phyloP scores from a whole-genome alignment of 2,329 filamentous ascomycete genomes.

The Aspergillus cejpii region DNA sequence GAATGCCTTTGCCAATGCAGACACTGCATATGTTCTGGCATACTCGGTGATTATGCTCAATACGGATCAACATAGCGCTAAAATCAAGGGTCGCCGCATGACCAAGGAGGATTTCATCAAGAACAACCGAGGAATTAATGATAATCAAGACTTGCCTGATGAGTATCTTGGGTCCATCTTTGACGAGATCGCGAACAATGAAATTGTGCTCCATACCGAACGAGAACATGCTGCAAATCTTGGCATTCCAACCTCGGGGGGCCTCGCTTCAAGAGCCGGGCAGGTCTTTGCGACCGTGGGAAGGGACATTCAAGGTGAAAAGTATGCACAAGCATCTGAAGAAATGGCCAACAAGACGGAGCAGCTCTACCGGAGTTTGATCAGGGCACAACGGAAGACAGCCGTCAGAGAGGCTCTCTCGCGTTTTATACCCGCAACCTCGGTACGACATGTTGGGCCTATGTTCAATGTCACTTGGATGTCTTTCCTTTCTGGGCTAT shows the following conservation, averaged over 20 bases:
- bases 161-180: constrained; percentile 87
- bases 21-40: constrained; percentile 90
- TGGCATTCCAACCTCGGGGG: constrained; percentile 56
- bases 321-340: constrained; percentile 89
- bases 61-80: constrained; percentile 86
- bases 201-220: constrained; percentile 92
- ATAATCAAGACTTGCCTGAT: constrained; percentile 84
- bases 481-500: constrained; percentile 93
- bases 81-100: constrained; percentile 77
- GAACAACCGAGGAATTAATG: constrained; percentile 97
- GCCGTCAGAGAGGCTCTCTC: constrained; percentile 60
- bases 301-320: constrained; percentile 83
- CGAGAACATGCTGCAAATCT: constrained; percentile 79
- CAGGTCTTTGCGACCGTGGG: constrained; percentile 88
- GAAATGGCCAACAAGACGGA: constrained; percentile 77
- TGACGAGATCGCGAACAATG: constrained; percentile 83
- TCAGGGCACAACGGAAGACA: constrained; percentile 80
- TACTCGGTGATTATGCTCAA: constrained; percentile 98
- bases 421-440: constrained; percentile 85
- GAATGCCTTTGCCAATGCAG: constrained; percentile 94
- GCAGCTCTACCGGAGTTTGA: constrained; percentile 87
- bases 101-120: constrained; percentile 97
- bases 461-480: constrained; percentile 99
- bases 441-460: constrained; percentile 87
- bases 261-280: constrained; percentile 74